Evolutionary conservation across 257 asterid genomes (phyloP).

Genomic region (Petunia secreta): DNA sequence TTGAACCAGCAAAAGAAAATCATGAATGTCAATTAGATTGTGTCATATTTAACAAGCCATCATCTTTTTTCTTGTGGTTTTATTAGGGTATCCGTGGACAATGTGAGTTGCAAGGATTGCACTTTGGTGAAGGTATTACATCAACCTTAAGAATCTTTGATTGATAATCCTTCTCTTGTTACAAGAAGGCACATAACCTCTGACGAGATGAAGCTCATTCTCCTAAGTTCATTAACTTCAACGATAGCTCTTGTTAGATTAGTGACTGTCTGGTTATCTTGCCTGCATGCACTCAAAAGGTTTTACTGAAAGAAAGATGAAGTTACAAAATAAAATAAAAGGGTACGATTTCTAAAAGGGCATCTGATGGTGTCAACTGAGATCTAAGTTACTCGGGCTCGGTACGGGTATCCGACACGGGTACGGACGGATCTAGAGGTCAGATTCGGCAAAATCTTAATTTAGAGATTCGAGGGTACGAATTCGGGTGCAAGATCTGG

Average conservation of each 20-base stretch:
- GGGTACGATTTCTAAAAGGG: too few species aligned
- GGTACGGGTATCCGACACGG: too few species aligned
- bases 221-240: neutral
- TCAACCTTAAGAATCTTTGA: conserved; percentile 24
- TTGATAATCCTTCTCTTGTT: conserved; percentile 11
- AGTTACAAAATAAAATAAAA: too few species aligned
- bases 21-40: conserved; percentile 18
- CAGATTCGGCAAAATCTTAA: too few species aligned
- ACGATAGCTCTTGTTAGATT: neutral
- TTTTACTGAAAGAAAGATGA: neutral
- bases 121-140: conserved; percentile 83
- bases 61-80: conserved; percentile 30
- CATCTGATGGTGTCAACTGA: too few species aligned
- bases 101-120: conserved; percentile 78
- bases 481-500: too few species aligned
- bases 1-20: conserved; percentile 6
- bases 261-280: neutral
- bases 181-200: neutral
- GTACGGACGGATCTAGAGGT: too few species aligned
- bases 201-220: conserved; percentile 8
- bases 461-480: too few species aligned
- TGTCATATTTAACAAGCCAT: conserved; percentile 24
- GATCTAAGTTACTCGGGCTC: too few species aligned
- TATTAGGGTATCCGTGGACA: conserved; percentile 93
- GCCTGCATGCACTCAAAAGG: neutral